These are phyloP conservation scores for Suillus bovinus DNA, from an alignment of 768 basidiomycete genomes.

Conservation along the genomic window DNA sequence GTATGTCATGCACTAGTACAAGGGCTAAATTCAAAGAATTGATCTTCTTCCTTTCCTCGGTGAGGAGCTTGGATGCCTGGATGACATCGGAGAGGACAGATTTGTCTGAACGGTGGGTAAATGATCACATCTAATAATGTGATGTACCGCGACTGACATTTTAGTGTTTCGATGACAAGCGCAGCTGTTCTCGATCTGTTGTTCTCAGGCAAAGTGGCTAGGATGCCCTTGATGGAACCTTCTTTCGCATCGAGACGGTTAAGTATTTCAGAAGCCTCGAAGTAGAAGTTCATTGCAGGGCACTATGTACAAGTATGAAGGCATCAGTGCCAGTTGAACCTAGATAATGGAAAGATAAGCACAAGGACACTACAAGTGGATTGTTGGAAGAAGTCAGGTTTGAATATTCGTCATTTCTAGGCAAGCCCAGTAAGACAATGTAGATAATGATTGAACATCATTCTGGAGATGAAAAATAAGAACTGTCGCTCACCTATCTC, in stretches of 20 bases:
- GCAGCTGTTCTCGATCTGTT: constrained; percentile 78
- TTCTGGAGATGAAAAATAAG: constrained; percentile 18
- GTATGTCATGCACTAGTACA: constrained; percentile 88
- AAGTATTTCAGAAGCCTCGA: constrained; percentile 80
- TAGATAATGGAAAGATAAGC: constrained; percentile 31
- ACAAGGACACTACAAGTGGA: constrained; percentile 12
- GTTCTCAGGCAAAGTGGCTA: constrained; percentile 72
- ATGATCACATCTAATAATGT: neutral
- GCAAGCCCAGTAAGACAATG: constrained; percentile 77
- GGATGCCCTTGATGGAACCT: constrained; percentile 88
- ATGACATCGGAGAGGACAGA: constrained; percentile 73
- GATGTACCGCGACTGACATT: constrained; percentile 58
- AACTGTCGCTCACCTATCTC: constrained; percentile 21
- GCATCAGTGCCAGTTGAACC: constrained; percentile 19
- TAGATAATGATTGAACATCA: constrained; percentile 81
- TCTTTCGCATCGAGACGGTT: constrained; percentile 86
- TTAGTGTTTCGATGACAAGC: constrained; percentile 91
- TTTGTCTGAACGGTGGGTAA: constrained; percentile 57
- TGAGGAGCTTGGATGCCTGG: constrained; percentile 61
- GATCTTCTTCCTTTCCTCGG: constrained; percentile 74
- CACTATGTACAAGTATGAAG: constrained; percentile 25
- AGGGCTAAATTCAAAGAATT: constrained; percentile 76
- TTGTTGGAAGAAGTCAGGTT: constrained; percentile 24
- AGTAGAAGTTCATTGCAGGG: constrained; percentile 89
- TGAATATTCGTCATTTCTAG: constrained; percentile 49